Percentiles rank a stretch among this genome's conserved stretches.
These are phyloP conservation scores for Corynascus novoguineensis DNA, from an alignment of 495 filamentous ascomycete species.

Conservation along the genomic window DNA sequence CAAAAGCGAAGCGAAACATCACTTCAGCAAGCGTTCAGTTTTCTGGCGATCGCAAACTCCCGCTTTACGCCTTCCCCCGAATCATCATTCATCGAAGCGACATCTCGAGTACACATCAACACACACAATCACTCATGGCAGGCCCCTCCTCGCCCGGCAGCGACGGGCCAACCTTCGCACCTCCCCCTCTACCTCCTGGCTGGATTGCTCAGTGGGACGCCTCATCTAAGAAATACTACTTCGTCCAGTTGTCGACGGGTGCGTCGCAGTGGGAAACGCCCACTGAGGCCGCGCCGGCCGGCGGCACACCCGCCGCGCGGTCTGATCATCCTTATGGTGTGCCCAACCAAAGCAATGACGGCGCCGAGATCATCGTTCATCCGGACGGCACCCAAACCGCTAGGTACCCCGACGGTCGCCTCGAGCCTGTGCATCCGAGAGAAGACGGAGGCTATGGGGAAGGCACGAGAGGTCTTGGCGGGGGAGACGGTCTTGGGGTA, in stretches of 20 bases:
- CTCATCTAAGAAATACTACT: conserved; percentile 68
- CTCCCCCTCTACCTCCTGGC: conserved; percentile 63
- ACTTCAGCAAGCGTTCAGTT: neutral
- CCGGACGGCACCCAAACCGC: conserved; percentile 48
- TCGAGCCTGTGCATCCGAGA: conserved; percentile 43
- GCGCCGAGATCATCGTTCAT: conserved; percentile 46
- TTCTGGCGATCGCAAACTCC: neutral
- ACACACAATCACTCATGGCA: conserved; percentile 31
- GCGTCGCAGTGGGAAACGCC: conserved; percentile 75
- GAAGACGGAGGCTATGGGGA: conserved; percentile 21
- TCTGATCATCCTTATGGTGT: conserved; percentile 49
- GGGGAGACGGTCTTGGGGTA: conserved; percentile 38
- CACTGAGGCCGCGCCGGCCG: conserved; percentile 53
- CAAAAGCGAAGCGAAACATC: neutral
- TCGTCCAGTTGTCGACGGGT: conserved; percentile 68
- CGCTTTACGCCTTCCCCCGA: neutral
- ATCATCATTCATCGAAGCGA: no score
- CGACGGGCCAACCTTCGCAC: conserved; percentile 64
- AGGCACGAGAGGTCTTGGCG: conserved; percentile 30
- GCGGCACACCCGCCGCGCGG: conserved; percentile 43
- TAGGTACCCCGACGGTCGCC: conserved; percentile 44
- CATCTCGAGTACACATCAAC: neutral
- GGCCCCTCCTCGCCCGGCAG: conserved; percentile 54
- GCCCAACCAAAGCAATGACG: conserved; percentile 26
- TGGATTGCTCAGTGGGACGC: conserved; percentile 86